phyloP scores from a whole-genome alignment of 345 rosid genomes.

The Hibiscus trionum region DNA sequence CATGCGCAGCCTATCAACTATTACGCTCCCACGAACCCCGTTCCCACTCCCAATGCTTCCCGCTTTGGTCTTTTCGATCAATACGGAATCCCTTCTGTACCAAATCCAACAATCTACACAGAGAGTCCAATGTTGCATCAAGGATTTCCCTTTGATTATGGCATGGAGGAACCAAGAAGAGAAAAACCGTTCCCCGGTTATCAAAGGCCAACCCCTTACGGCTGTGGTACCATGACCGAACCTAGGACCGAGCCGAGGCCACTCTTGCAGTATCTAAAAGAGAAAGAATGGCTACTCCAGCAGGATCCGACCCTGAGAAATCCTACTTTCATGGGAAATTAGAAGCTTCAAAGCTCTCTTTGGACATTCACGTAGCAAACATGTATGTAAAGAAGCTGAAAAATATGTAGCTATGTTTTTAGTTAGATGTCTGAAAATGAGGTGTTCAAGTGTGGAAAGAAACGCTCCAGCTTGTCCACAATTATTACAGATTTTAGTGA shows the following conservation, averaged over 20 bases:
- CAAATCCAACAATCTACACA: conserved; percentile 26
- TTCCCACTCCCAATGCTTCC: conserved; percentile 27
- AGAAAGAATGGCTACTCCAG: conserved; percentile 63
- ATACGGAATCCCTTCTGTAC: conserved; percentile 37
- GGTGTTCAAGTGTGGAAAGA: neutral
- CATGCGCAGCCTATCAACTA: conserved; percentile 27
- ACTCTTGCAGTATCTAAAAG: conserved; percentile 64
- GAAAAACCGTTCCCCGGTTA: conserved; percentile 36
- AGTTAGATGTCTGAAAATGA: neutral
- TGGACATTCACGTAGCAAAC: neutral
- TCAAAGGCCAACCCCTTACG: conserved; percentile 37
- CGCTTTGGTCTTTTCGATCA: conserved; percentile 40
- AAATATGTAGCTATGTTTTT: neutral
- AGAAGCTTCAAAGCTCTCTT: neutral
- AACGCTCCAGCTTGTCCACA: too few species aligned
- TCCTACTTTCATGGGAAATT: conserved; percentile 51
- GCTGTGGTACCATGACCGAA: conserved; percentile 30
- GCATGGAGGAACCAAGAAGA: conserved; percentile 31
- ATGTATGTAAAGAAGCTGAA: neutral
- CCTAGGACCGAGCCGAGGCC: conserved; percentile 49
- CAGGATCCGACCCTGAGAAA: conserved; percentile 49
- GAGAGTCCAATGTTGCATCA: conserved; percentile 21
- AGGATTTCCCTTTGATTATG: conserved; percentile 20
- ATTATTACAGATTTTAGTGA: too few species aligned
- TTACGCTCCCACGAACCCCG: conserved; percentile 29